These are phyloP conservation scores for Pezicula neosporulosa DNA, from an alignment of 2,329 filamentous ascomycete species.

Conservation along the genomic window DNA sequence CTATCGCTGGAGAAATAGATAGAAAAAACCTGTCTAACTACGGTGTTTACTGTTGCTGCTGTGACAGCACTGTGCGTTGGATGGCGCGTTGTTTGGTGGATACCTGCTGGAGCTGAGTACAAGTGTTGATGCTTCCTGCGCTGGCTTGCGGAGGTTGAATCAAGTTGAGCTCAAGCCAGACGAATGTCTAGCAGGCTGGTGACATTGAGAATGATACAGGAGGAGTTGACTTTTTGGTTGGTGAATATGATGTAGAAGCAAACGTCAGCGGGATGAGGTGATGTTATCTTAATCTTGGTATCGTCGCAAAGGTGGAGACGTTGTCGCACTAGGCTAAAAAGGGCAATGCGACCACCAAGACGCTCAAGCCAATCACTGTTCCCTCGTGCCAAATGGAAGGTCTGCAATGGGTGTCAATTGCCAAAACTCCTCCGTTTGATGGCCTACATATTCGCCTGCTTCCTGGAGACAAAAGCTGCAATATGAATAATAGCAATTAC, in stretches of 20 bases:
- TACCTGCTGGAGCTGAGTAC: conserved; percentile 37
- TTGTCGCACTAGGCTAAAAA: neutral
- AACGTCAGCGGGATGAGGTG: conserved; percentile 8
- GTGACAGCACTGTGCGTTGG: conserved; percentile 13
- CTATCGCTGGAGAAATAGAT: conserved; percentile 8
- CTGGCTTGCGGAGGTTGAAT: conserved; percentile 40
- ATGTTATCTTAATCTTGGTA: neutral
- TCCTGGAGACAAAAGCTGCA: too few relatives aligned
- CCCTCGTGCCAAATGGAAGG: too few relatives aligned
- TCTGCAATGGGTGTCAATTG: too few relatives aligned
- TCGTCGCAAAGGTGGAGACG: neutral
- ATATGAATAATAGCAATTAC: too few relatives aligned
- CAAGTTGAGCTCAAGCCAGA: conserved; percentile 38
- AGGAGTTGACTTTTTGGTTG: conserved; percentile 4
- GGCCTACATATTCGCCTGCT: too few relatives aligned
- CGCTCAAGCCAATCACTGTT: too few relatives aligned
- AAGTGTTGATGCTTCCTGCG: conserved; percentile 38
- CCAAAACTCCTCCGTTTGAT: too few relatives aligned
- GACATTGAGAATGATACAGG: conserved; percentile 19
- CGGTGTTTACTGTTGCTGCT: conserved; percentile 8
- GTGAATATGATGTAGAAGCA: conserved; percentile 1
- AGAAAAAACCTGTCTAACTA: conserved; percentile 8
- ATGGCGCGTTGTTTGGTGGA: conserved; percentile 9
- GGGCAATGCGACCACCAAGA: too few relatives aligned
- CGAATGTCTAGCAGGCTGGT: conserved; percentile 39